phyloP scores from a whole-genome alignment of 2,329 filamentous ascomycete species.

The Pestalotiopsis fici region DNA sequence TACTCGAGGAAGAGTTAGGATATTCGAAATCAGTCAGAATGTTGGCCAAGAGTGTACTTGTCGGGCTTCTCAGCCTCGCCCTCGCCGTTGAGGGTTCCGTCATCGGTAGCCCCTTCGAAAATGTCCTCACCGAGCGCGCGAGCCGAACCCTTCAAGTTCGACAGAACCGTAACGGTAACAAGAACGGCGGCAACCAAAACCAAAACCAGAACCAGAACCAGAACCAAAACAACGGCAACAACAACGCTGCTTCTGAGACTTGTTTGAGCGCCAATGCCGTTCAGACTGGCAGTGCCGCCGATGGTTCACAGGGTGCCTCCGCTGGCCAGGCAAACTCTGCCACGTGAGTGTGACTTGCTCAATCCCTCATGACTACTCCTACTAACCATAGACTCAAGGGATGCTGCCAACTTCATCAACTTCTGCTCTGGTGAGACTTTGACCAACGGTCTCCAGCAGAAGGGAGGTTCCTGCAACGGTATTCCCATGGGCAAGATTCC shows the following conservation, averaged over 20 bases:
- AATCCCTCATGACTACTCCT: neutral
- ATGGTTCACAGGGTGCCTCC: conserved; percentile 27
- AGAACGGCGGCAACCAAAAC: conserved; percentile 20
- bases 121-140: conserved; percentile 25
- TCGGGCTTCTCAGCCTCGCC: conserved; percentile 50
- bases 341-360: conserved; percentile 40
- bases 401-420: conserved; percentile 64
- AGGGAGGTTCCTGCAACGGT: conserved; percentile 64
- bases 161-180: conserved; percentile 32
- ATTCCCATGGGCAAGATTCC: conserved; percentile 64
- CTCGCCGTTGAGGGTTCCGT: conserved; percentile 46
- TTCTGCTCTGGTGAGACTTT: conserved; percentile 55
- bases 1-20: conserved; percentile 8
- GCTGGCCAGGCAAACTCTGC: conserved; percentile 52
- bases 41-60: conserved; percentile 51
- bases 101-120: conserved; percentile 38
- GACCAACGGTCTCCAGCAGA: conserved; percentile 62
- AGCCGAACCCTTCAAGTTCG: conserved; percentile 39
- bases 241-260: conserved; percentile 18
- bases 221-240: conserved; percentile 19
- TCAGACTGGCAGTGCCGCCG: conserved; percentile 48
- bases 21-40: conserved; percentile 37
- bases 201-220: conserved; percentile 24
- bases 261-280: conserved; percentile 44
- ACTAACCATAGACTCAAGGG: conserved; percentile 38